Base-by-base conservation (phyloP, 2,329 filamentous ascomycete genomes). In the Fusarium goolgardi region DNA sequence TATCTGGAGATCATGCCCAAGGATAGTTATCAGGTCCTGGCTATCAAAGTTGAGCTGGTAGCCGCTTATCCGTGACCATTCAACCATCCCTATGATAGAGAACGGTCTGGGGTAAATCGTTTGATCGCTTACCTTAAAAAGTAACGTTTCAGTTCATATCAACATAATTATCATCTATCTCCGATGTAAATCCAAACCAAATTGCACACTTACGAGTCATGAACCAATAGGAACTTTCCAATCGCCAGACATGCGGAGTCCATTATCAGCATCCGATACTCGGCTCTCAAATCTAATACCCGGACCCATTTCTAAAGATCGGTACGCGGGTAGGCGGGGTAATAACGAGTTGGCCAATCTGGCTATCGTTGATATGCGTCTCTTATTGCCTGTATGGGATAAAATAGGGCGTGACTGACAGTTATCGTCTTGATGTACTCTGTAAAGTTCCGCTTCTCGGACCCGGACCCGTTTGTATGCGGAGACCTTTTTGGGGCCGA, bases 401-500 rank as follows among this genome's bases (percentile, higher is more conserved):
- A 55, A 35, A 49, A 56, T 47, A 39, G 41, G 35, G 31, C 40
- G 40, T 6, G 11, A 41, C 29, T 27, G 23, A 27, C 25, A 46
- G 23, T 62, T 47, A 45, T 54, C 40, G 15, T 23, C 18, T 44
- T 29, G 37, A 8, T 37, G 23, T 23, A 23, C 5, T 23, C 21
- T 23, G 23, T 21, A 25, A 35, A 4, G 32, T 62, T 32, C 39
- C 60, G 59, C 39, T 47, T 49, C 37, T 65, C 60, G 61, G 53
- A 64, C 29, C 21, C 15, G 35, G 13, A 34, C n/a, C 46, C 50
- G 49, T 27, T 20, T 15, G 25, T 29, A 43, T 51, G 35, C 66
- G 62, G 65, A 54, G 46, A 8, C 20, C 20, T 56, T 52, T 69
- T 55, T 69, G 51, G 29, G 54, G 45, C 66, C 66, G 66, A 63